Percentiles rank a stretch among this genome's conserved stretches.
phyloP scores from a whole-genome alignment of 306 rosid genomes.

The Rosa rugosa region DNA sequence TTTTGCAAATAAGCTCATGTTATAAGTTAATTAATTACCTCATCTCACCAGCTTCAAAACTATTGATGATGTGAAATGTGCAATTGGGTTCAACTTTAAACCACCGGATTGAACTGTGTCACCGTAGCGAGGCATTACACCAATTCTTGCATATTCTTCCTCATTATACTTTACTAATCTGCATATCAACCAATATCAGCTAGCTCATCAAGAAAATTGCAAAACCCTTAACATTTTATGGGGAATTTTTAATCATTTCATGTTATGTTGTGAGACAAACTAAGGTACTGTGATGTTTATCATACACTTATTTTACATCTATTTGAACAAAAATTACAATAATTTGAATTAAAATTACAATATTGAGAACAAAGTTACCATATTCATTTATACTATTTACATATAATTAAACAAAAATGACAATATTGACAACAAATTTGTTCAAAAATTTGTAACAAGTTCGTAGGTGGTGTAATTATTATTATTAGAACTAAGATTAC shows the following conservation, averaged over 20 bases:
- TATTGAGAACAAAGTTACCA: too few relatives aligned
- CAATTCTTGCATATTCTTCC: constrained; percentile 61
- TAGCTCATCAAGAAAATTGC: constrained; percentile 2
- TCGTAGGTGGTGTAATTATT: too few relatives aligned
- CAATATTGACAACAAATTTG: too few relatives aligned
- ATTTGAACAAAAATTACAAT: too few relatives aligned
- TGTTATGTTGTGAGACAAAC: too few relatives aligned
- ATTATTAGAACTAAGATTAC: too few relatives aligned
- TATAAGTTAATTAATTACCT: constrained; percentile 41
- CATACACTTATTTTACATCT: too few relatives aligned
- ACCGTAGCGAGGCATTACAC: constrained; percentile 76
- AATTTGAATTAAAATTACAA: too few relatives aligned
- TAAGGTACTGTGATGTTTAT: too few relatives aligned
- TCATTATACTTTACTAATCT: constrained; percentile 51
- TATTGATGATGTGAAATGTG: constrained; percentile 64
- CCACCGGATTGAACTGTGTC: constrained; percentile 61
- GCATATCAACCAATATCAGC: constrained; percentile 13
- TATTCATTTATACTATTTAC: too few relatives aligned
- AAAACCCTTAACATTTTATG: neutral
- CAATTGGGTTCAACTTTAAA: constrained; percentile 62
- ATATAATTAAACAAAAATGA: too few relatives aligned
- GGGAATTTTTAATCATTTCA: neutral
- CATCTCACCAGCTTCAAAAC: constrained; percentile 59
- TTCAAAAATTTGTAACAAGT: too few relatives aligned
- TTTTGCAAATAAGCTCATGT: neutral